A percentile compares a stretch with the other conserved stretches of the same genome.
phyloP scores from a whole-genome alignment of 2,329 filamentous ascomycete genomes.

The Venturia oleaginea region DNA sequence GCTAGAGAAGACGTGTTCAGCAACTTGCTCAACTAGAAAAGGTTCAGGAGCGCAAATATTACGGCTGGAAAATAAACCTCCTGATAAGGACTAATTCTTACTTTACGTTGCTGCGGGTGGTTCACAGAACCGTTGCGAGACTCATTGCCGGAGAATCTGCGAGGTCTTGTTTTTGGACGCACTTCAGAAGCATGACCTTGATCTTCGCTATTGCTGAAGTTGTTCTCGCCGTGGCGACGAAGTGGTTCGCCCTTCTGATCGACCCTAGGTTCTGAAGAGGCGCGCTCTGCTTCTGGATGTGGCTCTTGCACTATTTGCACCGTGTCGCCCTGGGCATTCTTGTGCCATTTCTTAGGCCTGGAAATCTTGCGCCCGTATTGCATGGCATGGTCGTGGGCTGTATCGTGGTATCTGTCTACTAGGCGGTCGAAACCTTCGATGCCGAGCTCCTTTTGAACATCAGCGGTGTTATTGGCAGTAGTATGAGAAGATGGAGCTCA shows the following conservation, averaged over 20 bases:
- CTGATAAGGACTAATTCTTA: slow-evolving; percentile 6
- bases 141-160: not conserved
- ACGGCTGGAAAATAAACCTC: slow-evolving; percentile 3
- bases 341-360: not conserved
- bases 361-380: not conserved
- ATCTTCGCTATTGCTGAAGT: not conserved
- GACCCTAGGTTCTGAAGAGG: not conserved
- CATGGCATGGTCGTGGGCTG: slow-evolving; percentile 4
- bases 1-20: not conserved
- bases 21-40: not conserved
- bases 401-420: slow-evolving; percentile 10
- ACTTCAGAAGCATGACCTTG: not conserved
- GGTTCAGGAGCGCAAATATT: not conserved
- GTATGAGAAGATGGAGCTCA: not conserved
- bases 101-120: not conserved
- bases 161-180: not conserved
- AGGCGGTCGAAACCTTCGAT: slow-evolving; percentile 13
- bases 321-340: not conserved
- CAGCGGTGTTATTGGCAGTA: not conserved
- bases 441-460: slow-evolving; percentile 5
- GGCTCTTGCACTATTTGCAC: not conserved
- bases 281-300: slow-evolving; percentile 1
- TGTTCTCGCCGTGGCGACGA: not conserved
- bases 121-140: not conserved
- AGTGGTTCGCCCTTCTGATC: not conserved